Evolutionary conservation across 177 flowering plant genomes (phyloP).

Genomic region (Vitis hybrid): DNA sequence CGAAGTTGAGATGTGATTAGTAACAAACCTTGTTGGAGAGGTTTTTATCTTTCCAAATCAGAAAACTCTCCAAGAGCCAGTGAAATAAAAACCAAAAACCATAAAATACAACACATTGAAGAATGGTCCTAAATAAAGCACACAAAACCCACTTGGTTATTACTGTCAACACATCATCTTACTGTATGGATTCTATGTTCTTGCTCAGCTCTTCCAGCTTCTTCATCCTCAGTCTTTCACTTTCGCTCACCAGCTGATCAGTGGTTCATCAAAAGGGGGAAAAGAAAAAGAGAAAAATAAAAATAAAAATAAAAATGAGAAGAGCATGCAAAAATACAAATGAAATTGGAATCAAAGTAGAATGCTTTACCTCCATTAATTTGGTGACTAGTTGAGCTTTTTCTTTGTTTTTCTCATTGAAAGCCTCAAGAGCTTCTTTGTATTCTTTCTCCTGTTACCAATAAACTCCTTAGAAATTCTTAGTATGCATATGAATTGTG

Average conservation of each 20-base stretch:
- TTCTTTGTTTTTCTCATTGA: slow-evolving; percentile 84
- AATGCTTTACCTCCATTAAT: slow-evolving; percentile 67
- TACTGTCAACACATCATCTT: slow-evolving; percentile 13
- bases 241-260: slow-evolving; percentile 76
- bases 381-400: slow-evolving; percentile 70
- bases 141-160: slow-evolving; percentile 15
- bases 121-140: slow-evolving; percentile 18
- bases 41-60: too few species aligned
- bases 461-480: too few species aligned
- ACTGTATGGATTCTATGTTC: slow-evolving; percentile 52
- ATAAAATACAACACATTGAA: slow-evolving; percentile 12
- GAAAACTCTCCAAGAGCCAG: not conserved
- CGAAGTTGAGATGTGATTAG: too few species aligned
- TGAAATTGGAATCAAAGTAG: not conserved
- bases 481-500: not conserved
- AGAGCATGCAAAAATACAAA: not conserved
- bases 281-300: not conserved
- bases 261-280: not conserved
- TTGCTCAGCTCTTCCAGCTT: slow-evolving; percentile 89
- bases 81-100: slow-evolving; percentile 1
- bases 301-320: slow-evolving; percentile 3
- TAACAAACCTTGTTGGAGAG: too few species aligned
- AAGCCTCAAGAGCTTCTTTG: slow-evolving; percentile 78
- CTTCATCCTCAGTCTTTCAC: slow-evolving; percentile 83
- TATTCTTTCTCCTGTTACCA: slow-evolving; percentile 81